These are phyloP conservation scores for Rhodamnia rubescens DNA, from an alignment of 345 rosid genomes.

Conservation along the genomic window DNA sequence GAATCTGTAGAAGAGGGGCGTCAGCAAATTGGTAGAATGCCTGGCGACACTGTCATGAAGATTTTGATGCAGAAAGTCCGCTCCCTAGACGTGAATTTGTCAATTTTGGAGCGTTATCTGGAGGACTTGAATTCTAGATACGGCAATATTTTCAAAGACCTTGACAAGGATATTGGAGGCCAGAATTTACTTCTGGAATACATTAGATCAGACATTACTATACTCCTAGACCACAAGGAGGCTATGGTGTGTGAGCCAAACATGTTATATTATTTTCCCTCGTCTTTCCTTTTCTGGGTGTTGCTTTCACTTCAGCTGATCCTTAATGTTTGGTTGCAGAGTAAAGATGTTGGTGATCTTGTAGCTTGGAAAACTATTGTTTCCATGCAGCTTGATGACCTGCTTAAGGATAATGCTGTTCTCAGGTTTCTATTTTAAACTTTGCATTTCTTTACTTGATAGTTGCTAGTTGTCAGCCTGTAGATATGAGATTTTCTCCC, in stretches of 20 bases:
- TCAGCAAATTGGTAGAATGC: constrained; percentile 81
- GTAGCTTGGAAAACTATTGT: constrained; percentile 53
- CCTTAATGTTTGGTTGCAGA: constrained; percentile 26
- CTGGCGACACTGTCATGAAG: constrained; percentile 89
- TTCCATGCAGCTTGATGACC: constrained; percentile 31
- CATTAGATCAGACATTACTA: constrained; percentile 39
- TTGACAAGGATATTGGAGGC: constrained; percentile 49
- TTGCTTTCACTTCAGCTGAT: not conserved
- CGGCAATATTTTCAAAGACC: constrained; percentile 55
- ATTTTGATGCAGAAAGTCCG: constrained; percentile 89
- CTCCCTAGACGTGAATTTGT: constrained; percentile 69
- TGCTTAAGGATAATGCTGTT: constrained; percentile 33
- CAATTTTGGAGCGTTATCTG: constrained; percentile 75
- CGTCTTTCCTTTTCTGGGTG: not conserved
- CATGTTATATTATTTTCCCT: not conserved
- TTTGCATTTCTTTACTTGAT: not conserved
- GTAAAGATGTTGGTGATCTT: constrained; percentile 55
- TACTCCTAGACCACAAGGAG: constrained; percentile 37
- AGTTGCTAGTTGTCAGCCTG: not conserved
- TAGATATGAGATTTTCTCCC: not conserved
- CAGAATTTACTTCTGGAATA: constrained; percentile 38
- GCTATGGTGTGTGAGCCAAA: constrained; percentile 25
- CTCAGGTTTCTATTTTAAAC: constrained; percentile 33
- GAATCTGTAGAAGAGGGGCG: constrained; percentile 58
- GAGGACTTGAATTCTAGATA: constrained; percentile 77